Base-by-base conservation (phyloP, 73 alveolate genomes). In the Blepharisma stoltei region DNA sequence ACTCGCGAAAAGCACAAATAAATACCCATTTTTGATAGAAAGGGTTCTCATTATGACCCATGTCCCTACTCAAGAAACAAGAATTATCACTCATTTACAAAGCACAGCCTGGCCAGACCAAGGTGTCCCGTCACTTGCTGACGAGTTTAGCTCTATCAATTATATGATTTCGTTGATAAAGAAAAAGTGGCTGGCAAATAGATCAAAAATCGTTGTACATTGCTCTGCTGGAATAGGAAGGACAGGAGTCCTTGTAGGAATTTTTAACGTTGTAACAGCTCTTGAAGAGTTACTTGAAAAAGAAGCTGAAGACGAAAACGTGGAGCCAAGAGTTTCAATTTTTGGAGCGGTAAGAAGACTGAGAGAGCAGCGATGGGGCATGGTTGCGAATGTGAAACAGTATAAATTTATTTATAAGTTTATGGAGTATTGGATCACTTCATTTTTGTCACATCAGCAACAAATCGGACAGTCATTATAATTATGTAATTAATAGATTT, bases 221-320 rank as follows among this genome's bases (percentile, higher is more conserved):
- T 96, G 99, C 85, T 82, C 96, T 78, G 99, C 99, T 6, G 99
- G 99, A 6, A 90, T 95, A 23, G 99, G 99, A 7, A 91, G 99
- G 55, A 94, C 99, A 25, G 99, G 99, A 18, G 93, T 98, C 73
- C 78, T 94, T 55, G 83, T 96, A 50, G 86, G 97, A 6, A 67
- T 92, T 27, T 81, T 60, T 11, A 89, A 92, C 68, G 45, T 66
- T 32, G 70, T 70, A 71, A 60, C 82, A 18, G 14, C 52, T 50
- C 23, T 81, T 0, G 60, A 50, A 46, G 77, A 46, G 81, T 45
- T 4, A 80, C 54, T 76, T 70, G 66, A 68, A 7, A 11, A 78
- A 67, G 75, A 67, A 43, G 50, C 50, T 27, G 53, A 20, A 38
- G 67, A 85, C 52, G 88, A 85, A 52, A 78, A 87, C n/a, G 93